Evolutionary conservation across 1,284 basidiomycete species (phyloP).

Genomic region (Rugosomyces carneus): DNA sequence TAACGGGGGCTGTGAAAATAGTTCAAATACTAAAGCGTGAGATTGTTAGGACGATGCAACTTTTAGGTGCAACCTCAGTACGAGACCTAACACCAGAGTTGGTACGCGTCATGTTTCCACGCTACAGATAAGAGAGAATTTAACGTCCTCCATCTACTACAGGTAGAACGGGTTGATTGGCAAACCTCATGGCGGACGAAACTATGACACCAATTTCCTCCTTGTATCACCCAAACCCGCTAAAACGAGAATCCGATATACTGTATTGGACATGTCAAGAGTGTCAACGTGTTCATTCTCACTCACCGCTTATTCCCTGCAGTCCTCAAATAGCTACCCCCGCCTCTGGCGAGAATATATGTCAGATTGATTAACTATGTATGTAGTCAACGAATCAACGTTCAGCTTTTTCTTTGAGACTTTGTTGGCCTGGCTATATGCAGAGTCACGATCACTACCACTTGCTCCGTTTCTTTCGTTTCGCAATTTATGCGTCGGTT

Average conservation of each 20-base stretch:
- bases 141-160: neutral
- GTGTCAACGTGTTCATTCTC: no score
- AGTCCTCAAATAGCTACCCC: no score
- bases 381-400: no score
- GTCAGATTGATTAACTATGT: no score
- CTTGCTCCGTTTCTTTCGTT: conserved; percentile 12
- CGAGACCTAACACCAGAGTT: conserved; percentile 74
- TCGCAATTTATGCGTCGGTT: neutral
- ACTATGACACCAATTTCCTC: conserved; percentile 25
- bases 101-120: conserved; percentile 36
- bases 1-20: conserved; percentile 73
- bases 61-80: conserved; percentile 71
- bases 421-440: no score
- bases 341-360: no score
- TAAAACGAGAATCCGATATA: no score
- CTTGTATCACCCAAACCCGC: no score
- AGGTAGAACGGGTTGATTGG: conserved; percentile 68
- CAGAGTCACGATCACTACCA: no score
- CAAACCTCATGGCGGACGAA: conserved; percentile 38
- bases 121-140: neutral
- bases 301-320: no score
- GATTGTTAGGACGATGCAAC: conserved; percentile 74
- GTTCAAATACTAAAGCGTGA: conserved; percentile 75
- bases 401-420: no score
- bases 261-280: no score